Conservation (phyloP, 768 basidiomycete species). For the Dacryopinax spathularia region DNA sequence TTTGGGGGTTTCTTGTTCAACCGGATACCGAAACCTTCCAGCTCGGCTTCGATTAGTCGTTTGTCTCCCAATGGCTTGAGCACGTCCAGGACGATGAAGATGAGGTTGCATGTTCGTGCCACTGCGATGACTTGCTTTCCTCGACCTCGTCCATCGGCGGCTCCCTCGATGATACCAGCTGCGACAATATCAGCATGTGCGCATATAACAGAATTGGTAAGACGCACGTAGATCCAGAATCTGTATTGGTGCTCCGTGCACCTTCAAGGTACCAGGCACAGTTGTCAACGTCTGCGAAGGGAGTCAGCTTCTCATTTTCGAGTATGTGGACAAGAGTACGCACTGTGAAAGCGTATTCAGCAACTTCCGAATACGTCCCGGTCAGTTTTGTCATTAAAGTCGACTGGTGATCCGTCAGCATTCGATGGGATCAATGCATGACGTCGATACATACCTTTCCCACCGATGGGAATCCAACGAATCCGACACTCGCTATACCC, state of each 20-base stretch:
- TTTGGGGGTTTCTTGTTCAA: slow-evolving; percentile 89
- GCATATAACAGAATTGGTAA: not conserved
- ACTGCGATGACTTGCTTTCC: slow-evolving; percentile 96
- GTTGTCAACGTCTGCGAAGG: slow-evolving; percentile 54
- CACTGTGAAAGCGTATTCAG: slow-evolving; percentile 93
- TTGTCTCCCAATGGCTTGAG: slow-evolving; percentile 96
- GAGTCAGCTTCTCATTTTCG: not conserved
- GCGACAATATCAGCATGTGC: slow-evolving; percentile 13
- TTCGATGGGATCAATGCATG: not conserved
- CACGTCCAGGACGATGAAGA: slow-evolving; percentile 96
- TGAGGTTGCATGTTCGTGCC: slow-evolving; percentile 93
- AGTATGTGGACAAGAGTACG: slow-evolving; percentile 1
- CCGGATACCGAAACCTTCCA: slow-evolving; percentile 97
- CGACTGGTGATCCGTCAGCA: slow-evolving; percentile 39
- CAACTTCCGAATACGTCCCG: slow-evolving; percentile 90
- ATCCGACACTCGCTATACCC: slow-evolving; percentile 65
- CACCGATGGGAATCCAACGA: slow-evolving; percentile 91
- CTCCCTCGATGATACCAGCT: slow-evolving; percentile 98
- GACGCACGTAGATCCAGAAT: slow-evolving; percentile 76
- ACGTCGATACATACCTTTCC: slow-evolving; percentile 49
- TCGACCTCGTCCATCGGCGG: slow-evolving; percentile 88
- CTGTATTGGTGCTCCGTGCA: slow-evolving; percentile 92
- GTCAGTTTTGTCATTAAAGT: slow-evolving; percentile 92
- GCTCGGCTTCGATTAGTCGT: slow-evolving; percentile 73
- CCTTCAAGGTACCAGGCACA: slow-evolving; percentile 85